These are phyloP conservation scores for Fusarium globosum DNA, from an alignment of 2,329 filamentous ascomycete genomes.

Conservation along the genomic window DNA sequence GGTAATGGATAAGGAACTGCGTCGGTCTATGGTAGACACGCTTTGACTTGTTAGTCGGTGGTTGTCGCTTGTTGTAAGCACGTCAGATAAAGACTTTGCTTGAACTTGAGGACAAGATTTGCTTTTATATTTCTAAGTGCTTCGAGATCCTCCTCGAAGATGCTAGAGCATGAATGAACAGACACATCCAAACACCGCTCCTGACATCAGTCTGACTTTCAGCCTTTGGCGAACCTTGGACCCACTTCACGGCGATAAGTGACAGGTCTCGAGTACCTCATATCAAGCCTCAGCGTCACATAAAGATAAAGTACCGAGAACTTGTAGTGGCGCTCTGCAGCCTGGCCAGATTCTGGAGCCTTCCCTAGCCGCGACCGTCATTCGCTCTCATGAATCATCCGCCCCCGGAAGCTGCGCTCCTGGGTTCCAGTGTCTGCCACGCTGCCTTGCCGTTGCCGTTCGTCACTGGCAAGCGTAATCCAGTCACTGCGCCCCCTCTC, in stretches of 20 bases:
- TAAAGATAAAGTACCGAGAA: slow-evolving; percentile 35
- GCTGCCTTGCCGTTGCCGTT: slow-evolving; percentile 30
- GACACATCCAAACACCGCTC: neutral
- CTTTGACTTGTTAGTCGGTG: neutral
- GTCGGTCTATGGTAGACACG: slow-evolving; percentile 9
- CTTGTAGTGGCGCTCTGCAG: slow-evolving; percentile 36
- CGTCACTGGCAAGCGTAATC: slow-evolving; percentile 44
- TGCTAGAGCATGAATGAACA: slow-evolving; percentile 6
- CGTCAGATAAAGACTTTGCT: neutral
- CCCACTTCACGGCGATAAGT: slow-evolving; percentile 32
- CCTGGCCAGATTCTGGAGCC: slow-evolving; percentile 53
- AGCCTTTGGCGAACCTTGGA: slow-evolving; percentile 3
- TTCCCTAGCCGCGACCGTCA: slow-evolving; percentile 46
- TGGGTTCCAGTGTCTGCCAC: neutral
- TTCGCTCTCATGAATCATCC: slow-evolving; percentile 54
- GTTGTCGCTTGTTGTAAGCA: neutral
- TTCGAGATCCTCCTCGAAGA: slow-evolving; percentile 30
- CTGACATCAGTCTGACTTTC: slow-evolving; percentile 29
- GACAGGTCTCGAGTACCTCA: slow-evolving; percentile 35
- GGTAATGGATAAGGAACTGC: slow-evolving; percentile 31
- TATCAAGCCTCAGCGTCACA: neutral
- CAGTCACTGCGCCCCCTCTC: slow-evolving; percentile 42
- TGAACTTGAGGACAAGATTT: neutral
- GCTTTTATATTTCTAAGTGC: slow-evolving; percentile 1
- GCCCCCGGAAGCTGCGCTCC: slow-evolving; percentile 42